phyloP scores from a whole-genome alignment of 345 rosid genomes.

The Brassica incana region DNA sequence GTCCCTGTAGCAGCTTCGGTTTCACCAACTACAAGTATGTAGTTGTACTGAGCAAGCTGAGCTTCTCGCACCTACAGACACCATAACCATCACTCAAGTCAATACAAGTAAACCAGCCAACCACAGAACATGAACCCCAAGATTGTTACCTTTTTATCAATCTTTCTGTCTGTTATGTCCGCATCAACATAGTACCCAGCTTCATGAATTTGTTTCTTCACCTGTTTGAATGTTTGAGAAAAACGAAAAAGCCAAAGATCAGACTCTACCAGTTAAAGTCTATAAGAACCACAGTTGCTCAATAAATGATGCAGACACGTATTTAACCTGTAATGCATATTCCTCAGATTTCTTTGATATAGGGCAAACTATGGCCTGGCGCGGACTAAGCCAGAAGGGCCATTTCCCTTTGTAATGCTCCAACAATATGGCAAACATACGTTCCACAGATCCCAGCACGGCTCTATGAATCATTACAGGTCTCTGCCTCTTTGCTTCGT shows the following conservation, averaged over 20 bases:
- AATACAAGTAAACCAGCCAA: constrained; percentile 7
- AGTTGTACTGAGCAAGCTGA: constrained; percentile 92
- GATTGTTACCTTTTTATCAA: constrained; percentile 81
- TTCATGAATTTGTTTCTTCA: constrained; percentile 55
- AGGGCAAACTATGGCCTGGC: constrained; percentile 97
- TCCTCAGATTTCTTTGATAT: constrained; percentile 82
- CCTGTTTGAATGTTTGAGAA: constrained; percentile 44
- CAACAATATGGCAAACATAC: constrained; percentile 89
- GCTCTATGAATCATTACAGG: constrained; percentile 99
- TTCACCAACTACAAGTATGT: constrained; percentile 92
- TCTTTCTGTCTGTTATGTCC: constrained; percentile 79
- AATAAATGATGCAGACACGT: not conserved
- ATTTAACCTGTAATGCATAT: constrained; percentile 65
- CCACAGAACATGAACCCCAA: not conserved
- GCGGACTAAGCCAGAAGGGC: constrained; percentile 99
- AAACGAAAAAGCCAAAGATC: constrained; percentile 38
- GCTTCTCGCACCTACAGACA: constrained; percentile 83
- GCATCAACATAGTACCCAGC: constrained; percentile 86
- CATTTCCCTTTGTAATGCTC: constrained; percentile 99
- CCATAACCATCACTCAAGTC: constrained; percentile 17
- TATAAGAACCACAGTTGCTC: not conserved
- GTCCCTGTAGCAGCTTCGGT: constrained; percentile 71
- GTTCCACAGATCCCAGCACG: constrained; percentile 91
- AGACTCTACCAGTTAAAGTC: not conserved
- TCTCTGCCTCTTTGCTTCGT: constrained; percentile 74